These are phyloP conservation scores for Talaromyces proteolyticus DNA, from an alignment of 495 filamentous ascomycete genomes.

Conservation along the genomic window DNA sequence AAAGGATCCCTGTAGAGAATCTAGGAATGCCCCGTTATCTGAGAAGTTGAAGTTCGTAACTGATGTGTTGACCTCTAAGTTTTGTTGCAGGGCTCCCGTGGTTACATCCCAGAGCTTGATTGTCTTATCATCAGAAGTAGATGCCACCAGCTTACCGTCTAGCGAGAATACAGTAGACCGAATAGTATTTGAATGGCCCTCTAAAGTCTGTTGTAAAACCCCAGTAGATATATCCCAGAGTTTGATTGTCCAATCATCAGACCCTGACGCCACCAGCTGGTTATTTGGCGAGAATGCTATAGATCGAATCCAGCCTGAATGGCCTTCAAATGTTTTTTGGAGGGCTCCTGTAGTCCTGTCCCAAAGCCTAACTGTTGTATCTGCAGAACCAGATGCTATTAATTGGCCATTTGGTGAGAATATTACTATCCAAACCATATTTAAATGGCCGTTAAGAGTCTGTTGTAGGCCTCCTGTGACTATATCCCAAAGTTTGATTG, in stretches of 20 bases:
- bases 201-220: background rate
- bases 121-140: too few relatives aligned
- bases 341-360: constrained; percentile 3
- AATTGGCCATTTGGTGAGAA: constrained; percentile 5
- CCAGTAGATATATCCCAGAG: constrained; percentile 4
- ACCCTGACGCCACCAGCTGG: constrained; percentile 9
- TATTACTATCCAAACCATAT: background rate
- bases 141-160: background rate
- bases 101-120: background rate
- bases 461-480: constrained; percentile 10
- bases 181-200: background rate
- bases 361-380: constrained; percentile 3
- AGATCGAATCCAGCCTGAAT: constrained; percentile 7
- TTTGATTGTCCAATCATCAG: background rate
- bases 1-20: too few relatives aligned
- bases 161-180: background rate
- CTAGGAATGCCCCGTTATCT: too few relatives aligned
- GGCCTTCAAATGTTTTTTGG: constrained; percentile 10
- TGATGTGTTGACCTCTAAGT: too few relatives aligned
- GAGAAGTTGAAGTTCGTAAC: too few relatives aligned
- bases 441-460: constrained; percentile 8
- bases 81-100: background rate
- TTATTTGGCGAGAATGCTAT: constrained; percentile 17
- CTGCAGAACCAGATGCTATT: constrained; percentile 2
- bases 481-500: constrained; percentile 16